phyloP scores from a whole-genome alignment of 2,329 filamentous ascomycete genomes.

The Diaporthe sp. region DNA sequence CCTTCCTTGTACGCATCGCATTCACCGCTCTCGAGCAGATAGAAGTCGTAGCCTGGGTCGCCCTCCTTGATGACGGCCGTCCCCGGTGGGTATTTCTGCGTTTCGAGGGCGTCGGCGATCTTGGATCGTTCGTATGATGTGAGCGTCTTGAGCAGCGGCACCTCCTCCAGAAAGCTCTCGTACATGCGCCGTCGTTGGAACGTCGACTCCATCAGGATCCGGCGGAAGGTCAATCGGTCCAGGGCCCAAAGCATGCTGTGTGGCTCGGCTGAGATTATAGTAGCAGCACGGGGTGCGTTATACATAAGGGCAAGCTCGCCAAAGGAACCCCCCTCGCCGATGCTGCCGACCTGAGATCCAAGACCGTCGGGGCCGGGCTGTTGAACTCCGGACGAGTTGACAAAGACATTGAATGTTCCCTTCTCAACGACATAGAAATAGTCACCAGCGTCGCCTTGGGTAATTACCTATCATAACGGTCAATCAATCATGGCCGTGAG shows the following conservation, averaged over 20 bases:
- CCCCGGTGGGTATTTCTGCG: constrained; percentile 84
- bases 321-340: constrained; percentile 91
- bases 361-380: constrained; percentile 86
- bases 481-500: constrained; percentile 29
- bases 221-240: constrained; percentile 95
- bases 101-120: constrained; percentile 96
- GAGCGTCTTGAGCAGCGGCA: constrained; percentile 84
- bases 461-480: constrained; percentile 78
- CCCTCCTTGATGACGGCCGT: constrained; percentile 92
- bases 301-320: constrained; percentile 99
- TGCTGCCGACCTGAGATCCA: constrained; percentile 84
- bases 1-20: constrained; percentile 89
- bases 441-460: constrained; percentile 94
- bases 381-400: constrained; percentile 81
- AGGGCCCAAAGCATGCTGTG: constrained; percentile 91
- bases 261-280: constrained; percentile 85
- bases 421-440: constrained; percentile 98
- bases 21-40: constrained; percentile 87
- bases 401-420: constrained; percentile 90
- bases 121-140: constrained; percentile 96
- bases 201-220: constrained; percentile 97
- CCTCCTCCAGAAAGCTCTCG: constrained; percentile 95
- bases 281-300: constrained; percentile 95
- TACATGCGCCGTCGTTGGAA: constrained; percentile 97
- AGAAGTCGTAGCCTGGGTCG: constrained; percentile 92